Conservation (phyloP, 345 rosid species). For the Hibiscus mutabilis region DNA sequence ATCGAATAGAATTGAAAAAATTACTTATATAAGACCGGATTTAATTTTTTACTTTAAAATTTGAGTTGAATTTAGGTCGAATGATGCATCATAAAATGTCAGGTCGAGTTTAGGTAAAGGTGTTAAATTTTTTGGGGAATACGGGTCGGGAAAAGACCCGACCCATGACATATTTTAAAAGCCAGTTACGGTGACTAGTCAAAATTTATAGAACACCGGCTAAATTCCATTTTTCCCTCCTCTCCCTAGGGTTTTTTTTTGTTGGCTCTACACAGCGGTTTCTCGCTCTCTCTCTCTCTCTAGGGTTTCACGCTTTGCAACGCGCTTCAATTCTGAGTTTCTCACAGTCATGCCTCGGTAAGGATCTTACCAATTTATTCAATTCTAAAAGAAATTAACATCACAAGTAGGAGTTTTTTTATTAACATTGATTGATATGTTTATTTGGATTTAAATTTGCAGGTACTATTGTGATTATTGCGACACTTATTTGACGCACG, state of each 20-base stretch:
- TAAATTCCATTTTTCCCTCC: background rate
- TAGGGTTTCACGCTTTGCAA: background rate
- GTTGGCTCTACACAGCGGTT: no score
- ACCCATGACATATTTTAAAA: no score
- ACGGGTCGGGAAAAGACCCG: no score
- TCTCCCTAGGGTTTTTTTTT: constrained; percentile 15
- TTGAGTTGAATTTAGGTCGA: no score
- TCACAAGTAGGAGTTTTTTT: background rate
- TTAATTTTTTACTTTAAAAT: no score
- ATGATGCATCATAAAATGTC: no score
- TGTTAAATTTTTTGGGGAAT: no score
- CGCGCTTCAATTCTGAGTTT: background rate
- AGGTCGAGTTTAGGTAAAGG: no score
- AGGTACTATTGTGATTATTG: constrained; percentile 75
- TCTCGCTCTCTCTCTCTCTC: background rate
- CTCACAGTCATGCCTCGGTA: constrained; percentile 25
- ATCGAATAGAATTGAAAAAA: no score
- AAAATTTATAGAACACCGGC: no score
- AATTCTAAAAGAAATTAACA: background rate
- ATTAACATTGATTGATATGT: background rate
- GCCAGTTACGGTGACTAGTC: no score
- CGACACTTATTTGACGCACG: background rate
- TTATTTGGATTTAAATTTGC: constrained; percentile 16
- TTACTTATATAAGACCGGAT: no score
- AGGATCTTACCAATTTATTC: background rate